Percentiles rank a stretch among this genome's conserved stretches.
Conservation (phyloP, 2,329 filamentous ascomycete genomes). For the Stenocarpella maydis region DNA sequence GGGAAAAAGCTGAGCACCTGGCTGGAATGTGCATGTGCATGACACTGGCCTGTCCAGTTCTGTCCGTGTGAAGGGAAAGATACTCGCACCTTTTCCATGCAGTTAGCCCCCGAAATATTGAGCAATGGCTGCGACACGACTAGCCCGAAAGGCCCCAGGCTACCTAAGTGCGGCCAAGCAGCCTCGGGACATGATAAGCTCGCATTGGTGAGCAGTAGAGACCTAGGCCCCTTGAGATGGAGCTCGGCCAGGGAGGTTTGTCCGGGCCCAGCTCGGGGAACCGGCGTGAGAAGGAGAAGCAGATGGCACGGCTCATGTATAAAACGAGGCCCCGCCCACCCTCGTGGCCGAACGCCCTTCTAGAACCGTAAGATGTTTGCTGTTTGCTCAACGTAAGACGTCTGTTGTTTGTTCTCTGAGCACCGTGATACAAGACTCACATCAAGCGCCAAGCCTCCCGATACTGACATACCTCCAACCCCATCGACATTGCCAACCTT, state of each 20-base stretch:
- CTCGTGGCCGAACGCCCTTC: constrained; percentile 13
- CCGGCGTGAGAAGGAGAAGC: constrained; percentile 9
- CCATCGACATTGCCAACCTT: background rate
- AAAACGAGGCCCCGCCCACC: constrained; percentile 25
- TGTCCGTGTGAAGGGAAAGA: constrained; percentile 26
- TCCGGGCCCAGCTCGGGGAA: constrained; percentile 7
- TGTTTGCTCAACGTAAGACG: too few species aligned
- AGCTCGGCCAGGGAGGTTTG: constrained; percentile 15
- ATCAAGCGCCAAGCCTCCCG: background rate
- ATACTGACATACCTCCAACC: background rate
- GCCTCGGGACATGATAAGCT: constrained; percentile 18
- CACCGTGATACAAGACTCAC: constrained; percentile 8
- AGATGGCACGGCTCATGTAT: constrained; percentile 10
- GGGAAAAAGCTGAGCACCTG: constrained; percentile 9
- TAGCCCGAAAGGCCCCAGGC: constrained; percentile 20
- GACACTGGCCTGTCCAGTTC: constrained; percentile 12
- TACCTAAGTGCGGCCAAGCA: constrained; percentile 18
- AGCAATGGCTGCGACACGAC: constrained; percentile 26
- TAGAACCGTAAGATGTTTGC: constrained; percentile 11
- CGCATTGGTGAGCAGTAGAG: constrained; percentile 5
- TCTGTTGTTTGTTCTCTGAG: background rate
- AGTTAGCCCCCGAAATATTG: constrained; percentile 25
- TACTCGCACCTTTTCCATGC: constrained; percentile 19
- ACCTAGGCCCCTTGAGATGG: background rate
- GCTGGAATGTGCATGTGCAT: constrained; percentile 21